A percentile compares a stretch with the other conserved stretches of the same genome.
Conservation (phyloP, 2,329 filamentous ascomycete species). For the Calonectria pteridis region DNA sequence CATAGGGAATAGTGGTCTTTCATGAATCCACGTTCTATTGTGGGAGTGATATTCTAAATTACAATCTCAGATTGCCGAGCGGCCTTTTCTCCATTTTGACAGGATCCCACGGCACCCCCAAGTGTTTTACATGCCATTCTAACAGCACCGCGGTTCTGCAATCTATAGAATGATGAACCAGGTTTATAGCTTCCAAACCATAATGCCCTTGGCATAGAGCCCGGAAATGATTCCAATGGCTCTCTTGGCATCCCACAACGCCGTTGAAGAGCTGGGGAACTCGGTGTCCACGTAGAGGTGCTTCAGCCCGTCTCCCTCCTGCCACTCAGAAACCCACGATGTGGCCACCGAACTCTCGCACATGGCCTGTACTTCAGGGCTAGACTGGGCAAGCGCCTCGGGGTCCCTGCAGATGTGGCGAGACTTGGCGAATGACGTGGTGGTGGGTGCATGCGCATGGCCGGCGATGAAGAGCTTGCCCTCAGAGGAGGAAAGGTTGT, state of each 20-base stretch:
- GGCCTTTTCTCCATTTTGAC: background rate
- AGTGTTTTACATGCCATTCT: background rate
- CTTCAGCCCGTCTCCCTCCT: constrained; percentile 46
- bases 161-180: background rate
- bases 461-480: constrained; percentile 54
- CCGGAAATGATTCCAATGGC: constrained; percentile 52
- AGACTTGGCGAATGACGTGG: constrained; percentile 28
- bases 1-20: background rate
- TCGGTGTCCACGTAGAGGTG: constrained; percentile 49
- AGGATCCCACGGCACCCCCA: background rate
- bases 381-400: constrained; percentile 47
- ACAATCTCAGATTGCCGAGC: background rate
- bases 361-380: constrained; percentile 40
- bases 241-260: constrained; percentile 44
- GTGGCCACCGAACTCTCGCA: constrained; percentile 19
- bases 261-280: constrained; percentile 52
- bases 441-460: constrained; percentile 51
- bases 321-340: constrained; percentile 53
- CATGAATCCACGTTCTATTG: background rate
- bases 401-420: constrained; percentile 36
- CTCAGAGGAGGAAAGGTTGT: constrained; percentile 53
- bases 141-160: background rate
- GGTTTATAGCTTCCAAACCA: constrained; percentile 44
- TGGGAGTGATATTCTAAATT: background rate
- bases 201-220: constrained; percentile 53